These are phyloP conservation scores for Barnettozyma populi DNA, from an alignment of 805 yeast genomes.

Conservation along the genomic window DNA sequence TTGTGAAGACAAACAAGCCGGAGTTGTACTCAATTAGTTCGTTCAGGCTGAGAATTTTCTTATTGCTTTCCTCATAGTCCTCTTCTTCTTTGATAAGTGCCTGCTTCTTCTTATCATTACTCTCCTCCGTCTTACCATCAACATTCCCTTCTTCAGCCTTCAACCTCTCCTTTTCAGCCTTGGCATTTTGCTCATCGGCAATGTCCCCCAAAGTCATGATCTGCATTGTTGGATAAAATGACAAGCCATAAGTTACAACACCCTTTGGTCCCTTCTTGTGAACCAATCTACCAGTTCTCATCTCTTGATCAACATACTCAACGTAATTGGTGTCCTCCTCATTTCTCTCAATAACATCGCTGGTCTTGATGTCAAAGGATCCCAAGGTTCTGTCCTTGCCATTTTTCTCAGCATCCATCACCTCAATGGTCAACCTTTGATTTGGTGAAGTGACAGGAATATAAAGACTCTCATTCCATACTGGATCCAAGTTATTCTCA, in stretches of 20 bases:
- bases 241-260: slow-evolving; percentile 58
- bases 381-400: slow-evolving; percentile 89
- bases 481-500: slow-evolving; percentile 68
- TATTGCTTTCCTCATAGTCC: slow-evolving; percentile 30
- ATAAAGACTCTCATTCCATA: slow-evolving; percentile 79
- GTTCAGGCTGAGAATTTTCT: slow-evolving; percentile 49
- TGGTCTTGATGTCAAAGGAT: slow-evolving; percentile 62
- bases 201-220: slow-evolving; percentile 74
- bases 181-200: slow-evolving; percentile 45
- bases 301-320: slow-evolving; percentile 50
- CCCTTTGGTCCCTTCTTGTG: slow-evolving; percentile 85
- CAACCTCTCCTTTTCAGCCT: slow-evolving; percentile 23
- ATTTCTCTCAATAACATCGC: slow-evolving; percentile 58
- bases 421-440: slow-evolving; percentile 80
- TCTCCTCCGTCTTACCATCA: neutral
- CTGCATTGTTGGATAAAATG: slow-evolving; percentile 81
- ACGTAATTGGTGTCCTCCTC: slow-evolving; percentile 51
- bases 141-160: slow-evolving; percentile 14
- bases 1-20: slow-evolving; percentile 71
- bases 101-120: slow-evolving; percentile 24
- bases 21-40: slow-evolving; percentile 54
- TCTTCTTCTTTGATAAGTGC: slow-evolving; percentile 35
- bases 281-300: slow-evolving; percentile 57
- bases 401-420: slow-evolving; percentile 80
- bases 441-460: slow-evolving; percentile 77